Base-by-base conservation (phyloP, 306 rosid genomes). In the Vigna reflexopilosa region DNA sequence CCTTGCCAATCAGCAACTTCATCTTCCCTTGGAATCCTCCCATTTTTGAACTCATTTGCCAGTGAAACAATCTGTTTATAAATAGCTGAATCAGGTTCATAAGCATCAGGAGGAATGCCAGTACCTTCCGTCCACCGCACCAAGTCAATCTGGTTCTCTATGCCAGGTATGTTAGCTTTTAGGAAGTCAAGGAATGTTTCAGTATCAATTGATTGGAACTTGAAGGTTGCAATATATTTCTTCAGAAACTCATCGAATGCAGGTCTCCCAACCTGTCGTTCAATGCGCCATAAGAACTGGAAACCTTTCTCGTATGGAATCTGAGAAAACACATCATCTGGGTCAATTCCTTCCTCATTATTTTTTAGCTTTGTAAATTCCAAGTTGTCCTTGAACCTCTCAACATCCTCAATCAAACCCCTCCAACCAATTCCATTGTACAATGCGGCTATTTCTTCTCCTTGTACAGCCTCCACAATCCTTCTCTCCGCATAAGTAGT, bases 261-360 rank as follows among this genome's bases (percentile, higher is more conserved):
- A 42, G 96, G 87, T 78, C 99, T 87, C 70, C 97, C 99, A 80
- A 95, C 67, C 89, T 86, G 93, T 4, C 89, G 93, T 75, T 95
- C 99, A 34, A 95, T 88, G 74, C 98, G 99, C 93, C 89, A 88
- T 24, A 95, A 81, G 85, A 93, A 95, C 84, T 95, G 99, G 81
- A 95, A 95, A 77, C 99, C 99, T 82, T 95, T 95, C 75, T 95
- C 99, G 32, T 95, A 95, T 0, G 98, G 99, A 86, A 95, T 79
- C 80, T 65, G 58, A 78, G 99, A 95, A 84, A 88, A 95, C 13
- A 86, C 94, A 78, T 93, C 89, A 14, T 95, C 99, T 2, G 99
- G 98, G 72, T 95, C 85, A 16, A 95, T 88, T 52, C 97, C 99
- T 87, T 93, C 92, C 80, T 95, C 96, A 2, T 91, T 91, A 57